Evolutionary conservation across 179 eudicot species (phyloP), one percentile per base, ranked within the genome.

Genomic region (Beta corolliflora): DNA sequence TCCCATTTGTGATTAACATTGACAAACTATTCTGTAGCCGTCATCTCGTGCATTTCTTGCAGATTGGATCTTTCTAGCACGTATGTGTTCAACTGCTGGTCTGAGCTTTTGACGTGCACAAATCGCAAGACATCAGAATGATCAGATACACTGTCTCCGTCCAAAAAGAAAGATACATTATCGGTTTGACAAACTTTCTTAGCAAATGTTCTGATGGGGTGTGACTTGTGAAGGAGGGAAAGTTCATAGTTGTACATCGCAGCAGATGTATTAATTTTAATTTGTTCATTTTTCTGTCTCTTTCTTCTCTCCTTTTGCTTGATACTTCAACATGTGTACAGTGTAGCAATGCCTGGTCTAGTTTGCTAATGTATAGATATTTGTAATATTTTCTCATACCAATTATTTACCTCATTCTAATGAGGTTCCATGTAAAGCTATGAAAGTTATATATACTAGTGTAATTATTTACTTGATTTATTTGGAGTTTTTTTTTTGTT

Each of bases 171-270:
- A 50, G 54, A 36, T 36, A 36, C 41, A 36, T 36, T 36, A 36
- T 36, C 41, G 41, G 41, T 36, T 36, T 36, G 41, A 3, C 41
- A 36, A 36, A 36, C 41, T 36, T 36, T 36, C 41, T 36, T 36
- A 36, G 41, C 41, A 36, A 36, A 36, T 36, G 41, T 36, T 36
- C 41, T 36, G 41, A 36, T 36, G 41, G 41, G 41, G 41, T 25
- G 29, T 25, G 29, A 25, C 29, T 25, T 36, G 41, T 36, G 41
- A 45, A 69, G 64, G 64, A 10, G 29, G 25, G 64, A 48, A 54
- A 64, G 74, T 31, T 78, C 46, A 72, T 73, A 54, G 55, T 71
- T 64, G 71, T 64, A 76, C 23, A 77, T 21, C 16, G 29, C 71
- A 19, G 41, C 75, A 61, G 19, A 9, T 11, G 29, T 19, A 60